Percentiles rank a stretch among this genome's conserved stretches.
phyloP scores from a whole-genome alignment of 106 monocot genomes.

The Apostasia ramifera region DNA sequence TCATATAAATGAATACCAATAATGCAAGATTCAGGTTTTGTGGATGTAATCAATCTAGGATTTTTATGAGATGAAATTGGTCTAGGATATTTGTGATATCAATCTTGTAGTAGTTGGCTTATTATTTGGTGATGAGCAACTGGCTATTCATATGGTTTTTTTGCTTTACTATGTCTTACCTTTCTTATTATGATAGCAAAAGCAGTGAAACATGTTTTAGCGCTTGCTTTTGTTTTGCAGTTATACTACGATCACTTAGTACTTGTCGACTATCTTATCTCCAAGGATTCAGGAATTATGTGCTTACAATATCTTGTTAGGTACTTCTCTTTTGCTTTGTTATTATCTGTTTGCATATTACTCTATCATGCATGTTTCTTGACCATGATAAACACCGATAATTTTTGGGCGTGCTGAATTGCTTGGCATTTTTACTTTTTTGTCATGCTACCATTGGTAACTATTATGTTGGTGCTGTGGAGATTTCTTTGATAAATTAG shows the following conservation, averaged over 20 bases:
- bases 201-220: not conserved
- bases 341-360: not conserved
- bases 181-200: no score
- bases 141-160: no score
- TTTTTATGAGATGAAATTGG: no score
- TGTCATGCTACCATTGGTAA: not conserved
- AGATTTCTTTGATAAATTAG: not conserved
- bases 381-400: not conserved
- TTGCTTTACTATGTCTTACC: no score
- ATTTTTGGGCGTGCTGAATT: no score
- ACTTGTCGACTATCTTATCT: constrained; percentile 91
- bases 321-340: constrained; percentile 18
- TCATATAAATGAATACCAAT: no score
- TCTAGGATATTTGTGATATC: no score
- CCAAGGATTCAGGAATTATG: constrained; percentile 65
- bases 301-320: constrained; percentile 77
- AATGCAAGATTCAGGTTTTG: no score
- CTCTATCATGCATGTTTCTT: not conserved
- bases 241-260: constrained; percentile 84
- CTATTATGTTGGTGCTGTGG: not conserved
- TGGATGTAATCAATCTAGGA: no score
- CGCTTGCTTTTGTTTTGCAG: constrained; percentile 29
- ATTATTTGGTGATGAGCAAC: no score
- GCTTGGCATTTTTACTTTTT: no score
- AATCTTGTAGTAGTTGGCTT: no score